Conservation (phyloP, 2,329 filamentous ascomycete species). For the Aspergillus chevalieri region DNA sequence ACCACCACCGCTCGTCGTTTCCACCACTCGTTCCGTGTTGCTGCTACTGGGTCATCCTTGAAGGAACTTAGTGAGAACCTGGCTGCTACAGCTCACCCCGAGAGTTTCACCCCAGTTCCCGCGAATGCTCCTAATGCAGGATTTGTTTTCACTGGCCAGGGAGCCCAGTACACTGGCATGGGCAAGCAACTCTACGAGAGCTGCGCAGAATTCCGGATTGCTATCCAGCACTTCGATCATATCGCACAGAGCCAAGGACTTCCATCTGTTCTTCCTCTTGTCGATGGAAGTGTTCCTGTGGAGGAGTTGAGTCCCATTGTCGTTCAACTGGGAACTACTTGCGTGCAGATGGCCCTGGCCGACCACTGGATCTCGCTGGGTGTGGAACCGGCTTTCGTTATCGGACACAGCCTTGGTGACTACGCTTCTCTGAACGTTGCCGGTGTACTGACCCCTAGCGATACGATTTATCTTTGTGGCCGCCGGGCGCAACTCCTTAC, state of each 20-base stretch:
- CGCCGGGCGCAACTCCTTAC: constrained; percentile 37
- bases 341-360: constrained; percentile 36
- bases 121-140: constrained; percentile 22
- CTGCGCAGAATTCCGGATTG: constrained; percentile 23
- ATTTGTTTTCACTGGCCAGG: constrained; percentile 38
- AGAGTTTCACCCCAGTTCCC: constrained; percentile 22
- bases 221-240: constrained; percentile 26
- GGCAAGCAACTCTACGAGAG: constrained; percentile 30
- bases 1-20: constrained; percentile 55
- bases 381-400: constrained; percentile 32
- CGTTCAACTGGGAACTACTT: constrained; percentile 33
- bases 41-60: constrained; percentile 24
- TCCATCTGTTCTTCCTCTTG: constrained; percentile 30
- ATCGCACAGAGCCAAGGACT: constrained; percentile 30
- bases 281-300: constrained; percentile 26
- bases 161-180: constrained; percentile 33
- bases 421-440: constrained; percentile 37
- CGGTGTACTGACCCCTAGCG: constrained; percentile 31
- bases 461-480: constrained; percentile 37
- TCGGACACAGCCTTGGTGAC: constrained; percentile 40
- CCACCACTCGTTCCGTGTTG: constrained; percentile 34
- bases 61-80: constrained; percentile 25
- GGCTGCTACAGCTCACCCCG: constrained; percentile 12
- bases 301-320: constrained; percentile 25
- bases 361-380: constrained; percentile 32